Evolutionary conservation across 2,329 filamentous ascomycete species (phyloP).

Genomic region (Pseudogymnoascus sp.): DNA sequence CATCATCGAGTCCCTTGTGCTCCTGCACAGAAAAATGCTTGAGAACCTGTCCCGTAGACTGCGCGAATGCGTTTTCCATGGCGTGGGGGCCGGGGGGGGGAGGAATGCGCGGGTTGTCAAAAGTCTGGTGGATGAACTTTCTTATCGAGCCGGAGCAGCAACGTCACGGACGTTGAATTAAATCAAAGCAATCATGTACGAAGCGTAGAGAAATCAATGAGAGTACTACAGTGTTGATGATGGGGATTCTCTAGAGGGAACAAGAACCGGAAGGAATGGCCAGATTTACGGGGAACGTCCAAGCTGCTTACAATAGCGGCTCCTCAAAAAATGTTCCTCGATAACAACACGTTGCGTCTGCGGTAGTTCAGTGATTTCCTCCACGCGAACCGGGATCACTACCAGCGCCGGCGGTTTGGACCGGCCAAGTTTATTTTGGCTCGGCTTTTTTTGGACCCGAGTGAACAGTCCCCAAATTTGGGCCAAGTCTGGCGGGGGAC

Average conservation of each 20-base stretch:
- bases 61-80: slow-evolving; percentile 59
- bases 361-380: not conserved
- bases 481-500: too few relatives aligned
- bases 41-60: slow-evolving; percentile 51
- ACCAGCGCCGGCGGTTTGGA: not conserved
- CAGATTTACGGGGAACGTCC: not conserved
- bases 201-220: not conserved
- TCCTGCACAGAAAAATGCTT: slow-evolving; percentile 50
- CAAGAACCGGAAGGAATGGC: not conserved
- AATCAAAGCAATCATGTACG: slow-evolving; percentile 1
- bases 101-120: not conserved
- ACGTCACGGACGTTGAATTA: slow-evolving; percentile 9
- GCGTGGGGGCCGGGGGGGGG: slow-evolving; percentile 4
- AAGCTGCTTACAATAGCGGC: not conserved
- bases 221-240: not conserved
- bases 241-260: not conserved
- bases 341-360: slow-evolving; percentile 1
- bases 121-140: not conserved
- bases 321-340: not conserved
- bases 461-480: too few relatives aligned
- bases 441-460: not conserved
- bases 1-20: slow-evolving; percentile 47
- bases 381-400: not conserved
- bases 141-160: not conserved
- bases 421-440: not conserved